These are phyloP conservation scores for Crithidia thermophila DNA, from an alignment of 208 protist genomes.

Conservation along the genomic window DNA sequence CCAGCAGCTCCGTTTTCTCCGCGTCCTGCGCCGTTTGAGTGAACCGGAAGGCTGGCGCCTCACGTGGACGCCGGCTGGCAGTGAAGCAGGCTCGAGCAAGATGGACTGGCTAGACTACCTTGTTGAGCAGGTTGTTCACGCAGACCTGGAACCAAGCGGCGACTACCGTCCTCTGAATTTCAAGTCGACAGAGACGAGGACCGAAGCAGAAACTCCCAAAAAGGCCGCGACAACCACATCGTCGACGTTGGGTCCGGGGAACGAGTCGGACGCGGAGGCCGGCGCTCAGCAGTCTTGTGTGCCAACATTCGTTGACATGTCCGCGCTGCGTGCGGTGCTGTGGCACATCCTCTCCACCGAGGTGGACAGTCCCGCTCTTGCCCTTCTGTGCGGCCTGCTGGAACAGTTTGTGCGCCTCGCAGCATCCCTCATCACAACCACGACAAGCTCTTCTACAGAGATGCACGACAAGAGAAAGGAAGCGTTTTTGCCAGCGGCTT, in stretches of 20 bases:
- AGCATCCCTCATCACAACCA: no score
- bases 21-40: conserved; percentile 20
- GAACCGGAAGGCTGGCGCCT: conserved; percentile 20
- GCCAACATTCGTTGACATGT: not conserved
- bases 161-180: conserved; percentile 2
- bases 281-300: no score
- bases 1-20: conserved; percentile 18
- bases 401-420: no score
- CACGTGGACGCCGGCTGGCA: not conserved
- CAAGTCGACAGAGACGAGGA: no score
- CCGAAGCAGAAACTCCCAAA: no score
- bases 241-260: no score
- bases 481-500: not conserved
- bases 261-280: no score
- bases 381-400: conserved; percentile 25
- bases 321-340: conserved; percentile 38
- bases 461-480: not conserved
- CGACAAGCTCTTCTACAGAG: no score
- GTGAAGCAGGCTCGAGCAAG: not conserved
- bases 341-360: conserved; percentile 57
- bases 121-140: conserved; percentile 6
- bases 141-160: conserved; percentile 7
- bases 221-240: no score
- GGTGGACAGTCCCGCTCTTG: conserved; percentile 44
- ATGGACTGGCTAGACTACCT: conserved; percentile 38